Base-by-base conservation (phyloP, 306 rosid species). In the Castanea mollissima region DNA sequence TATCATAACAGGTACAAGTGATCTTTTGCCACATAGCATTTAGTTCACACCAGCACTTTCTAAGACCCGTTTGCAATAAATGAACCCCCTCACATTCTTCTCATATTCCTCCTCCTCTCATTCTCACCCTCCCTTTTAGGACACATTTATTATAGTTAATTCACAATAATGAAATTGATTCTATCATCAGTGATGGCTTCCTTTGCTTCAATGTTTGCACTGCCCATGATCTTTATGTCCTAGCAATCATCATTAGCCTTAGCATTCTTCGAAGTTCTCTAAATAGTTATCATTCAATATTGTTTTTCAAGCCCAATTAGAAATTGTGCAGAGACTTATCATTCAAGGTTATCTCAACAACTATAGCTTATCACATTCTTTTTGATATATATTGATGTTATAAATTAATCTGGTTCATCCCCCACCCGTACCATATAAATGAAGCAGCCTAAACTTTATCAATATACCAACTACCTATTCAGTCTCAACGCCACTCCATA, bases 151-250 rank as follows among this genome's bases (percentile, higher is more conserved):
- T 74, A 59, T 70, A 80, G 77, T 41, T 21, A 21, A 21, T 21
- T 79, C 54, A 55, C 77, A 54, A 54, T 76, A 73, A 51, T 44
- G 57, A 31, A 34, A 70, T 82, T 74, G 58, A 64, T 65, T 16
- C 63, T n/a, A 59, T 31, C 80, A 68, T 83, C 83, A 74, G 75
- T 75, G 46, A 86, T 87, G 90, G 86, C 84, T 79, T 76, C 82
- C 81, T 79, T 81, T 81, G 41, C 74, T 63, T 21, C 82, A 73
- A 25, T 51, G 29, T 76, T 81, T 52, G 56, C 71, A 38, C 56
- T 87, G 54, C 60, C 73, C 21, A 35, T 72, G 69, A 3, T 79
- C 25, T 77, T 78, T 41, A 73, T 82, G 76, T 71, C 74, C 44
- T 80, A 14, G 68, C 20, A 60, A 35, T 57, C 58, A 77, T 74